Base-by-base conservation (phyloP, 225 moss, liverwort and hornwort species). In the Marchantia paleacea region DNA sequence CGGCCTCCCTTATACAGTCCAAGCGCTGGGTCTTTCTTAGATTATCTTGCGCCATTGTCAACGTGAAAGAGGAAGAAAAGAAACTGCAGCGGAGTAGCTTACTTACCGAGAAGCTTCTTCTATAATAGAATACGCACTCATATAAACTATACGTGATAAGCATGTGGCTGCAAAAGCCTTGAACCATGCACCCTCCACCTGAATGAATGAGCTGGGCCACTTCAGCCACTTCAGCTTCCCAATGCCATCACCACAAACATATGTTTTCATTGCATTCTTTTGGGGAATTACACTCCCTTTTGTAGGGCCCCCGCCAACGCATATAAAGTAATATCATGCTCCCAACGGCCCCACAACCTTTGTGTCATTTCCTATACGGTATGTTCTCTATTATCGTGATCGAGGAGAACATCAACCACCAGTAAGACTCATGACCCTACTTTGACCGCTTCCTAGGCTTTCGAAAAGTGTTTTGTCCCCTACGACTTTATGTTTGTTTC, bases 161-260 rank as follows among this genome's bases (percentile, higher is more conserved):
- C 68, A 26, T 68, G 68, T 68, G 29, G 30, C 68, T 68, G 68
- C 68, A 30, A 68, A 68, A 30, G 68, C 68, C 68, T 68, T 68
- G 68, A 68, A 68, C 68, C 68, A 13, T 31, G 68, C 68, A 68
- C 29, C 25, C 68, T 68, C 30, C 29, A 31, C 68, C 31, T 68
- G 68, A 26, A 68, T 68, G 68, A 29, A 30, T 68, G 68, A 68
- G 68, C 68, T 68, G 68, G 68, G 30, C 68, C 68, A 68, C 68
- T 66, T 66, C n/a, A n/a, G 30, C 68, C 68, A 68, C 68, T 39
- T 39, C 68, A 68, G 68, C 68, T 30, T 68, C 68, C 68, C 12
- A 68, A 9, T 30, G 68, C 24, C 68, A 68, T 68, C 68, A 68
- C 68, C 68, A 65, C 65, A 25, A 65, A 65, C 65, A 65, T 65